Evolutionary conservation across 2,329 filamentous ascomycete genomes (phyloP).

Genomic region (Orbilia oligospora): DNA sequence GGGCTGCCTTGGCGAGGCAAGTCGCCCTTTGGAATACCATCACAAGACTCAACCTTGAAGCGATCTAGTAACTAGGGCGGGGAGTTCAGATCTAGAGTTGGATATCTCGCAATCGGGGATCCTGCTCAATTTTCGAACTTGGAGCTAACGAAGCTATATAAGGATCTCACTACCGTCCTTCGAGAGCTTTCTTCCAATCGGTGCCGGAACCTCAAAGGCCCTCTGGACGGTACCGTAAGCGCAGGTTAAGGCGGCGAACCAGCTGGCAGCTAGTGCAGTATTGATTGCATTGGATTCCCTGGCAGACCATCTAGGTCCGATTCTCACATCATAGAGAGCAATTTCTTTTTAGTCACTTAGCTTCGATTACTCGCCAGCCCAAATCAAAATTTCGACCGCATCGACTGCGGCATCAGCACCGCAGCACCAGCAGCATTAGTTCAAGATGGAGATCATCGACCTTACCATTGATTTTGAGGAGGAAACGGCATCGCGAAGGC

Average conservation of each 20-base stretch:
- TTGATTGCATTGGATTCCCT: not conserved
- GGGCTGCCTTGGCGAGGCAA: constrained; percentile 23
- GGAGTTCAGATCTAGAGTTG: not conserved
- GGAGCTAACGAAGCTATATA: not conserved
- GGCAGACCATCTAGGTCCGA: constrained; percentile 1
- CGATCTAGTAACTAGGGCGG: constrained; percentile 10
- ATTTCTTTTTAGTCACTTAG: not conserved
- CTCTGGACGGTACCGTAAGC: not conserved
- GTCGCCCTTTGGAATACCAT: constrained; percentile 4
- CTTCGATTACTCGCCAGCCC: not conserved
- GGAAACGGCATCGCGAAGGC: constrained; percentile 20
- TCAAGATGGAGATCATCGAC: constrained; percentile 35
- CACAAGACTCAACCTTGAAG: constrained; percentile 20
- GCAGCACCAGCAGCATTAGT: not conserved
- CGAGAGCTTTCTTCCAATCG: not conserved
- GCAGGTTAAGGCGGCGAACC: not conserved
- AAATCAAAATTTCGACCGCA: not conserved
- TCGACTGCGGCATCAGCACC: too few species aligned
- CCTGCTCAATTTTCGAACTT: not conserved
- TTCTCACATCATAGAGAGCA: not conserved
- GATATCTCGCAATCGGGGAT: not conserved
- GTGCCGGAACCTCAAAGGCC: constrained; percentile 15
- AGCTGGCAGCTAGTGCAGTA: not conserved
- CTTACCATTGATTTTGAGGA: constrained; percentile 49
- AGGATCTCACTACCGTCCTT: not conserved